These are phyloP conservation scores for Fragaria ananassa DNA, from an alignment of 306 rosid genomes.

Conservation along the genomic window DNA sequence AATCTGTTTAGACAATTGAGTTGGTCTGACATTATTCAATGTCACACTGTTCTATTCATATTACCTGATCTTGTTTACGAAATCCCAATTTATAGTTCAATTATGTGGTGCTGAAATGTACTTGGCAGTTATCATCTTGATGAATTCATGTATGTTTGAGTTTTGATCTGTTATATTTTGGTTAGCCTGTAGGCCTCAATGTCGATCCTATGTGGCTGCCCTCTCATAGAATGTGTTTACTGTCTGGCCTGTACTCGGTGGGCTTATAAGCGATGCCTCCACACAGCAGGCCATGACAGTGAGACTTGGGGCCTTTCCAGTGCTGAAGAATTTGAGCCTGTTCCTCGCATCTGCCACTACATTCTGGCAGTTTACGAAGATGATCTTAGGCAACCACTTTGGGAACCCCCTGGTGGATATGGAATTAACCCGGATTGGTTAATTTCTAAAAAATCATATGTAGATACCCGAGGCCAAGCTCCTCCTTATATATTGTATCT, in stretches of 20 bases:
- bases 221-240: constrained; percentile 88
- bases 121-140: neutral
- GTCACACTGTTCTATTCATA: neutral
- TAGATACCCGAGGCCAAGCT: constrained; percentile 60
- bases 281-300: constrained; percentile 93
- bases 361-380: constrained; percentile 87
- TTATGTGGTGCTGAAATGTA: neutral
- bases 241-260: constrained; percentile 90
- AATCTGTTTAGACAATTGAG: neutral
- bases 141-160: constrained; percentile 17
- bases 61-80: neutral
- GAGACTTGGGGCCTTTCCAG: constrained; percentile 83
- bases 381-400: constrained; percentile 65
- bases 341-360: constrained; percentile 87
- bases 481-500: constrained; percentile 78
- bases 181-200: constrained; percentile 38
- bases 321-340: constrained; percentile 75
- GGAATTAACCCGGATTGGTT: constrained; percentile 74
- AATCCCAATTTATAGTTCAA: neutral
- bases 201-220: constrained; percentile 74
- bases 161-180: constrained; percentile 23
- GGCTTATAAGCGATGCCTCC: constrained; percentile 94
- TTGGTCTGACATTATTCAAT: neutral
- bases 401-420: constrained; percentile 86
- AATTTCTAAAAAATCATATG: constrained; percentile 47